These are phyloP conservation scores for Castanospermum australe DNA, from an alignment of 306 rosid species.

Conservation along the genomic window DNA sequence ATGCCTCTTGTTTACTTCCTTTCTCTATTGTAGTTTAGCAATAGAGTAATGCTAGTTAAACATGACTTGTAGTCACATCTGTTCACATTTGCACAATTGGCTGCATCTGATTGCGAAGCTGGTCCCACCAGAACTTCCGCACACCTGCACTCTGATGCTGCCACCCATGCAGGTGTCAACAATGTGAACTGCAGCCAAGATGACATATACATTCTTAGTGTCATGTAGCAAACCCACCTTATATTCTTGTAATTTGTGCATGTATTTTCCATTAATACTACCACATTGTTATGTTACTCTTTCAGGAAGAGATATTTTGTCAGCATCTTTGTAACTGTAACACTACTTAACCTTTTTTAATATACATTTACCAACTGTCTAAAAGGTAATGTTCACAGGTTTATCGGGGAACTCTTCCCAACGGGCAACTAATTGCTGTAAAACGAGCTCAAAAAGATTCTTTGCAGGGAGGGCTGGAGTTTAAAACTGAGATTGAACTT, in stretches of 20 bases:
- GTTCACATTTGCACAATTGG: neutral
- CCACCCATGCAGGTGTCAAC: no score
- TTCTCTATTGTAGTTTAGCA: neutral
- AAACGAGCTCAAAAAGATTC: slow-evolving; percentile 65
- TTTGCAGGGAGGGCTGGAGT: slow-evolving; percentile 60
- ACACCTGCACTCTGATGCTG: no score
- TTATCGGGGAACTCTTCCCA: slow-evolving; percentile 61
- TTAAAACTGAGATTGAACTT: slow-evolving; percentile 81
- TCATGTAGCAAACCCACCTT: neutral
- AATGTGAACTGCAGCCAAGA: neutral
- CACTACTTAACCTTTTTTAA: neutral
- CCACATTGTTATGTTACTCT: neutral
- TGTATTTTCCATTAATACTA: neutral
- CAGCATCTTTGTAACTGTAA: neutral
- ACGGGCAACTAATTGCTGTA: slow-evolving; percentile 60
- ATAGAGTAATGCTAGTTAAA: neutral
- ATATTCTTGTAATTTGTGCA: neutral
- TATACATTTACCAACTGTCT: neutral
- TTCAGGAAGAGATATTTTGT: neutral
- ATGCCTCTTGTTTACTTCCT: slow-evolving; percentile 15
- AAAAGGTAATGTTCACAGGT: slow-evolving; percentile 40
- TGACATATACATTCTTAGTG: neutral
- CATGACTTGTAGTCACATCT: neutral
- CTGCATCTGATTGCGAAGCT: neutral
- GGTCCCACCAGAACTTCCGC: neutral